These are phyloP conservation scores for Leccinum longicurvipes DNA, from an alignment of 768 basidiomycete genomes.

Conservation along the genomic window DNA sequence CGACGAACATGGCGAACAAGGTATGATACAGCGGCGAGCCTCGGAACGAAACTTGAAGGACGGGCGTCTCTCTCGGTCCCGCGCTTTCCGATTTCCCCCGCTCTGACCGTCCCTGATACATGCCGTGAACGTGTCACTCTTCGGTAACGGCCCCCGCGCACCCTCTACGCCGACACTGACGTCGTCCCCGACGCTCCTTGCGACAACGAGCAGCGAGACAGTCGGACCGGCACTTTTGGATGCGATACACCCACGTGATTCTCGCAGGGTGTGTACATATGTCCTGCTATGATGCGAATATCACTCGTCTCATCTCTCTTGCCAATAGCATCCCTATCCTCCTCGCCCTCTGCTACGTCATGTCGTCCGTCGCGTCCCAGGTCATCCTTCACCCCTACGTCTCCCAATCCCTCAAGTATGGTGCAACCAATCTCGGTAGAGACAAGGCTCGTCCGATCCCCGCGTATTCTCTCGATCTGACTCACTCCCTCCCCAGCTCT, in stretches of 20 bases:
- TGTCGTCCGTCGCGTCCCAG: conserved; percentile 57
- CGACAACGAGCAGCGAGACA: background rate
- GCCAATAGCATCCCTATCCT: conserved; percentile 11
- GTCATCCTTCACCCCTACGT: conserved; percentile 82
- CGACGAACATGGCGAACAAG: conserved; percentile 14
- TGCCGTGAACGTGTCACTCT: background rate
- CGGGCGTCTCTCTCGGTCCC: background rate
- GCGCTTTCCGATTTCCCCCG: conserved; percentile 11
- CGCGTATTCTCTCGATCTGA: background rate
- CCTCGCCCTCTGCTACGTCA: conserved; percentile 9
- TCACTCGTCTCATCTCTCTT: background rate
- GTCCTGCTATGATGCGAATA: background rate
- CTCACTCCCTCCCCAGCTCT: conserved; percentile 52
- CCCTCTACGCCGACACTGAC: background rate
- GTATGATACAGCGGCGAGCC: background rate
- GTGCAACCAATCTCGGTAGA: conserved; percentile 78
- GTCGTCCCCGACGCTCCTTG: background rate
- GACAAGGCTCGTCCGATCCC: conserved; percentile 66
- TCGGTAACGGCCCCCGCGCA: background rate
- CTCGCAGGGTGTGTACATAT: conserved; percentile 9
- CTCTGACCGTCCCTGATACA: background rate
- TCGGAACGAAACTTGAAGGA: background rate
- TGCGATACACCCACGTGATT: conserved; percentile 30
- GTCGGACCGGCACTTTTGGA: background rate
- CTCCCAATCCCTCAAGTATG: conserved; percentile 71